phyloP scores from a whole-genome alignment of 495 filamentous ascomycete species.

The Hyphodiscus hymeniophilus region DNA sequence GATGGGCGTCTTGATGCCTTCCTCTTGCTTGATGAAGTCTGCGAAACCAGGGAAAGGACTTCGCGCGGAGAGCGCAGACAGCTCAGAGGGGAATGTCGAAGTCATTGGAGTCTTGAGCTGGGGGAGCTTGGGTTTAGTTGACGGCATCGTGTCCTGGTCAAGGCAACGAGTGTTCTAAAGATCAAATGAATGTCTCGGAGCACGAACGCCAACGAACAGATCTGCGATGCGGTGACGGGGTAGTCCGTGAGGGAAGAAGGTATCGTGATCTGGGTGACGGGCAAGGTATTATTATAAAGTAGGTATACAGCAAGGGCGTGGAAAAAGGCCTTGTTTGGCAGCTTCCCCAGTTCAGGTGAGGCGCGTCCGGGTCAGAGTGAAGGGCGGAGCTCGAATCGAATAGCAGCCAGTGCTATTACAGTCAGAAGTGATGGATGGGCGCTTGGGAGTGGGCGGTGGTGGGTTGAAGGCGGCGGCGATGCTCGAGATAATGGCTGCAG shows the following conservation, averaged over 20 bases:
- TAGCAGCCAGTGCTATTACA: not conserved
- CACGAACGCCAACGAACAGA: conserved; percentile 24
- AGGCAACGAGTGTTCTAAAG: conserved; percentile 24
- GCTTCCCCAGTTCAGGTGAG: not conserved
- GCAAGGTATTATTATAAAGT: conserved; percentile 17
- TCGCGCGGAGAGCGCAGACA: conserved; percentile 41
- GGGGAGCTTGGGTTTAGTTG: conserved; percentile 57
- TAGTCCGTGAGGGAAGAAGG: conserved; percentile 27
- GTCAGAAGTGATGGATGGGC: not conserved
- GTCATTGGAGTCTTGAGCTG: conserved; percentile 72
- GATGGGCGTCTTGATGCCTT: conserved; percentile 66
- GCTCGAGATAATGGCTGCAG: not conserved
- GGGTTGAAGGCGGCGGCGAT: not conserved
- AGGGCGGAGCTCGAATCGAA: not conserved
- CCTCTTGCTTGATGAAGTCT: conserved; percentile 41
- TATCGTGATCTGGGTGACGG: conserved; percentile 6
- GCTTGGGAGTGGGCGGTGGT: not conserved
- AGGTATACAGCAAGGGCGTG: not conserved
- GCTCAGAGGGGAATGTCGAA: conserved; percentile 74
- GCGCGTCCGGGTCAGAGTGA: not conserved
- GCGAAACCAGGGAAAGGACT: conserved; percentile 46
- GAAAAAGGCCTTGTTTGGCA: not conserved
- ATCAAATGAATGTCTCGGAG: conserved; percentile 36
- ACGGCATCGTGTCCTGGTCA: conserved; percentile 35
- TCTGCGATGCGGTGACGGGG: conserved; percentile 28